Evolutionary conservation across 169 alveolate species (phyloP).

Genomic region (Eimeria tenella): DNA sequence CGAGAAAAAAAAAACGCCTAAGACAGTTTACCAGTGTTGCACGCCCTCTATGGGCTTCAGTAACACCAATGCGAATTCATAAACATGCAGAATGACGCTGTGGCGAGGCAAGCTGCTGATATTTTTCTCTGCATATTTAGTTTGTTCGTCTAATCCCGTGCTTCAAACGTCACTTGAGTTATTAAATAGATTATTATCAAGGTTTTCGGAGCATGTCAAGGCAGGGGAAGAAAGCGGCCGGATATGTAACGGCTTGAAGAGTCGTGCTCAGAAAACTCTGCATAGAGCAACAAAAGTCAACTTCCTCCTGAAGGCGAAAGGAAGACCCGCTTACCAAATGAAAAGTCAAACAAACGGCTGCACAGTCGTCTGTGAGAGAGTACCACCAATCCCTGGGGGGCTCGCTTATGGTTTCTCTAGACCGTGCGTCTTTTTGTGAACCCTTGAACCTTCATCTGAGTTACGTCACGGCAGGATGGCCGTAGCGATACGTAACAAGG

Average conservation of each 20-base stretch:
- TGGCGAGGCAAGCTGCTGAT: too few species aligned
- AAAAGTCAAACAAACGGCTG: not conserved
- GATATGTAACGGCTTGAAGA: not conserved
- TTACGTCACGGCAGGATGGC: too few species aligned
- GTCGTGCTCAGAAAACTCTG: not conserved
- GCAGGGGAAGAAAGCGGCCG: constrained; percentile 16
- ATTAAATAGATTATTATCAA: too few species aligned
- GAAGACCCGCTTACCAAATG: too few species aligned
- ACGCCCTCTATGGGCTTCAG: not conserved
- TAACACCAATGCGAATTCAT: not conserved
- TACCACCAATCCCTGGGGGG: not conserved
- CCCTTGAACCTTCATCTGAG: too few species aligned
- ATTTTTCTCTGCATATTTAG: too few species aligned
- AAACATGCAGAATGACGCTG: not conserved
- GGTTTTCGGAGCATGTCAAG: not conserved
- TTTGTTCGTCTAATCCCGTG: too few species aligned
- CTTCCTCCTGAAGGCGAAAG: not conserved
- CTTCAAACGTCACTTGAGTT: too few species aligned
- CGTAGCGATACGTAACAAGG: too few species aligned
- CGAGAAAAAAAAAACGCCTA: not conserved
- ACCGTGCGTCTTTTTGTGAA: too few species aligned
- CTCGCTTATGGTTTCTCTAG: not conserved
- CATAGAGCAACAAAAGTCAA: not conserved
- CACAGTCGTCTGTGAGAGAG: not conserved
- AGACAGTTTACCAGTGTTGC: too few species aligned